Evolutionary conservation across 2,329 filamentous ascomycete species (phyloP).

Genomic region (Podosphaera leucotricha): DNA sequence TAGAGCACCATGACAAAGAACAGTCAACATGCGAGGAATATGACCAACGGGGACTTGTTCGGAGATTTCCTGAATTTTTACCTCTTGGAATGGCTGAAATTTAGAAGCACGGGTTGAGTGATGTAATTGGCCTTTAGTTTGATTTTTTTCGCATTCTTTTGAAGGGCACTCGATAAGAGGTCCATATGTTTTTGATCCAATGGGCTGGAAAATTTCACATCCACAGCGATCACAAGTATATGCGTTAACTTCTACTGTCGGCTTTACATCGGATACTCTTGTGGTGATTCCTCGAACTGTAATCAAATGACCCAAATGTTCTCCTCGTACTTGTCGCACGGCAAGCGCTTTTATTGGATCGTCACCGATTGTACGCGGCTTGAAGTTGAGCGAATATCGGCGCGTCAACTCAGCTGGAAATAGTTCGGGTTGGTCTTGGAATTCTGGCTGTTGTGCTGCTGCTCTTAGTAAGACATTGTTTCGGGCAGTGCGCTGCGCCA

Average conservation of each 20-base stretch:
- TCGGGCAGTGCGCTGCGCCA: slow-evolving; percentile 69
- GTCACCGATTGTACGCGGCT: slow-evolving; percentile 55
- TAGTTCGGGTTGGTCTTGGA: slow-evolving; percentile 43
- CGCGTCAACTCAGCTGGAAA: slow-evolving; percentile 85
- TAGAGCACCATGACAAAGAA: slow-evolving; percentile 71
- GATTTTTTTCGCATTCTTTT: slow-evolving; percentile 69
- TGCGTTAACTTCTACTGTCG: slow-evolving; percentile 87
- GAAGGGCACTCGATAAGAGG: slow-evolving; percentile 75
- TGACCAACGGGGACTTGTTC: slow-evolving; percentile 97
- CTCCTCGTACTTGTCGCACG: slow-evolving; percentile 80
- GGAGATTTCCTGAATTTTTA: slow-evolving; percentile 98
- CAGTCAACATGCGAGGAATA: slow-evolving; percentile 74
- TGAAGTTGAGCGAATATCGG: slow-evolving; percentile 89
- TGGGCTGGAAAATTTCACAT: slow-evolving; percentile 90
- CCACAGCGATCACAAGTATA: slow-evolving; percentile 95
- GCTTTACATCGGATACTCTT: slow-evolving; percentile 91
- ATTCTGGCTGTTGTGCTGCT: slow-evolving; percentile 41
- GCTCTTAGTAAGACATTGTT: slow-evolving; percentile 53
- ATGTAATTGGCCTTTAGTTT: slow-evolving; percentile 80
- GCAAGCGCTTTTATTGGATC: slow-evolving; percentile 44
- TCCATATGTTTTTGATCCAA: slow-evolving; percentile 74
- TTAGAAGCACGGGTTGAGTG: slow-evolving; percentile 91
- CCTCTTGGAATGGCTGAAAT: slow-evolving; percentile 90
- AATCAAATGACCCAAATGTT: slow-evolving; percentile 81
- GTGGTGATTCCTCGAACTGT: slow-evolving; percentile 88